Evolutionary conservation across 1,139 yeast species (phyloP).

Genomic region (Geotrichum fermentans): DNA sequence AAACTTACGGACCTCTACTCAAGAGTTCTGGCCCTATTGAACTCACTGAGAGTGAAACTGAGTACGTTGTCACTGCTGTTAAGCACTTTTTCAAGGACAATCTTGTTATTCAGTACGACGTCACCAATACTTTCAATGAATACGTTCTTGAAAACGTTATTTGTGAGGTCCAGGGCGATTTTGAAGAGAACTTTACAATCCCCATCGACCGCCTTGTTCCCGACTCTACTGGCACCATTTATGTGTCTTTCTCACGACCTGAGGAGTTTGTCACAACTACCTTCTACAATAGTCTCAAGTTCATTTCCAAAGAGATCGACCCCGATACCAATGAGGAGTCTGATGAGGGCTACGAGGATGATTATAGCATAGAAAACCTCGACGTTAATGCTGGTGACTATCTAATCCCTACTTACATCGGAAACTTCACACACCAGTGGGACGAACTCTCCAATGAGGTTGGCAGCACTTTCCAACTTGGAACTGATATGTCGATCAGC

Average conservation of each 20-base stretch:
- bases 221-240: slow-evolving; percentile 65
- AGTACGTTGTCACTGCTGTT: slow-evolving; percentile 78
- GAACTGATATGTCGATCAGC: slow-evolving; percentile 40
- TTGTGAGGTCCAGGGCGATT: slow-evolving; percentile 54
- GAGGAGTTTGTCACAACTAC: slow-evolving; percentile 46
- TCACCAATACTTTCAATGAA: slow-evolving; percentile 79
- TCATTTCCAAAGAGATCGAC: slow-evolving; percentile 75
- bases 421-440: slow-evolving; percentile 69
- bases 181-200: slow-evolving; percentile 59
- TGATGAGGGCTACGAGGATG: slow-evolving; percentile 91
- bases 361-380: slow-evolving; percentile 82
- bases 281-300: slow-evolving; percentile 66
- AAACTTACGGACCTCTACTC: slow-evolving; percentile 65
- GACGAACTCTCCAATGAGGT: slow-evolving; percentile 65
- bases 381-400: slow-evolving; percentile 78
- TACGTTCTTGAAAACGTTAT: slow-evolving; percentile 72
- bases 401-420: slow-evolving; percentile 69
- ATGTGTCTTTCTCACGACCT: slow-evolving; percentile 69
- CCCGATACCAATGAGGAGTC: slow-evolving; percentile 66
- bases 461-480: slow-evolving; percentile 55
- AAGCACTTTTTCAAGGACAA: slow-evolving; percentile 77
- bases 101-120: slow-evolving; percentile 77
- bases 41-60: slow-evolving; percentile 89
- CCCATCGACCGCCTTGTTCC: slow-evolving; percentile 73
- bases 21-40: slow-evolving; percentile 65